phyloP scores from a whole-genome alignment of 1,284 basidiomycete species.

The Caloboletus inedulis region DNA sequence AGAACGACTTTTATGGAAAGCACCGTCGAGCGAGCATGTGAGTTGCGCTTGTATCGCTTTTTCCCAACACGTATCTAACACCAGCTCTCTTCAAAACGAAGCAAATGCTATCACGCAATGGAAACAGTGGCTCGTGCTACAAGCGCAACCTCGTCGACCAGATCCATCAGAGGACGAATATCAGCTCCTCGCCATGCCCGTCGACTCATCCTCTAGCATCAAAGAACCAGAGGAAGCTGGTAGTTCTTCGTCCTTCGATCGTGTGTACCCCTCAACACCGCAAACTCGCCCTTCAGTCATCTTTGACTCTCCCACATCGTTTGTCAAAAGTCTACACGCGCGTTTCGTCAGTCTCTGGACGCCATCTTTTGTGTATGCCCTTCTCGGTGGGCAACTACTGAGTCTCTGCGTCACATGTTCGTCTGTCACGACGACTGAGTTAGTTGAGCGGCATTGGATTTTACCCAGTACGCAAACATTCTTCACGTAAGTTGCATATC shows the following conservation, averaged over 20 bases:
- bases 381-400: conserved; percentile 30
- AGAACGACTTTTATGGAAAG: conserved; percentile 11
- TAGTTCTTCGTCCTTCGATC: not conserved
- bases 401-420: conserved; percentile 25
- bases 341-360: conserved; percentile 31
- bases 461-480: conserved; percentile 77
- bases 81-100: not conserved
- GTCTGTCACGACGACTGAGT: conserved; percentile 66
- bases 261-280: not conserved
- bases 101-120: conserved; percentile 13
- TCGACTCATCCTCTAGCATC: conserved; percentile 3
- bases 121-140: conserved; percentile 20
- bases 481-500: conserved; percentile 58
- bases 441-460: conserved; percentile 64
- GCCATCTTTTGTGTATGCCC: conserved; percentile 27
- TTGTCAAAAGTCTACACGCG: conserved; percentile 17
- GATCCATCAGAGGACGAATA: conserved; percentile 23
- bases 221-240: conserved; percentile 13
- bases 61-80: conserved; percentile 1
- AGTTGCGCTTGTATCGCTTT: not conserved
- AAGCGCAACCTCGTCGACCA: conserved; percentile 8
- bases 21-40: conserved; percentile 9
- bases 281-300: conserved; percentile 15
- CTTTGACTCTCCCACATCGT: conserved; percentile 23
- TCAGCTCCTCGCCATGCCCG: conserved; percentile 18